phyloP scores from a whole-genome alignment of 2,329 filamentous ascomycete species.

The Aspergillus luchuensis region DNA sequence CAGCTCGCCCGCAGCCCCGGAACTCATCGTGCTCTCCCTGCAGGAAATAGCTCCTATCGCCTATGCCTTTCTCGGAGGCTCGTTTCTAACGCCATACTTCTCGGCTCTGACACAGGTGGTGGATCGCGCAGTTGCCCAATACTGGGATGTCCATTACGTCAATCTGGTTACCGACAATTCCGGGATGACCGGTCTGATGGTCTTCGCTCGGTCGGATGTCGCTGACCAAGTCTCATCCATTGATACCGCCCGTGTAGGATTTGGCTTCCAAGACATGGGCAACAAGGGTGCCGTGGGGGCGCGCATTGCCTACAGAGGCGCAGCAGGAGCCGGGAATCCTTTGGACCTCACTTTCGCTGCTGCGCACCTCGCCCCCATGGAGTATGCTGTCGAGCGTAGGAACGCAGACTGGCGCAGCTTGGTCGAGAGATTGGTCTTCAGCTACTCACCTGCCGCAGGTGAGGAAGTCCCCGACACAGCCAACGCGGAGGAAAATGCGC shows the following conservation, averaged over 20 bases:
- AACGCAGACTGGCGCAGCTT: slow-evolving; percentile 90
- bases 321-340: slow-evolving; percentile 43
- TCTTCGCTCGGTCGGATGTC: slow-evolving; percentile 70
- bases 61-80: slow-evolving; percentile 81
- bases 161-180: slow-evolving; percentile 72
- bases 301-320: slow-evolving; percentile 62
- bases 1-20: slow-evolving; percentile 60
- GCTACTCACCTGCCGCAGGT: slow-evolving; percentile 31
- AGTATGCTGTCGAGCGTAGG: slow-evolving; percentile 71
- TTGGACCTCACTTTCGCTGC: slow-evolving; percentile 81
- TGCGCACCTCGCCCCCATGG: slow-evolving; percentile 86
- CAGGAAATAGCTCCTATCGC: slow-evolving; percentile 88
- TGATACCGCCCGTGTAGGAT: slow-evolving; percentile 79
- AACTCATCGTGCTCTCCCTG: slow-evolving; percentile 68
- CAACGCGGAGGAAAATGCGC: slow-evolving; percentile 31
- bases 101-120: slow-evolving; percentile 70
- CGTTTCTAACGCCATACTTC: slow-evolving; percentile 76
- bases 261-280: slow-evolving; percentile 84
- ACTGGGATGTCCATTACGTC: slow-evolving; percentile 60
- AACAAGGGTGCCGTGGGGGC: slow-evolving; percentile 93
- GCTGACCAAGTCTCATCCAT: slow-evolving; percentile 63
- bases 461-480: slow-evolving; percentile 39
- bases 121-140: slow-evolving; percentile 63
- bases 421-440: slow-evolving; percentile 76
- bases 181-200: slow-evolving; percentile 86